A percentile compares a stretch with the other conserved stretches of the same genome.
phyloP scores from a whole-genome alignment of 1,284 basidiomycete species.

The Hortiboletus rubellus region DNA sequence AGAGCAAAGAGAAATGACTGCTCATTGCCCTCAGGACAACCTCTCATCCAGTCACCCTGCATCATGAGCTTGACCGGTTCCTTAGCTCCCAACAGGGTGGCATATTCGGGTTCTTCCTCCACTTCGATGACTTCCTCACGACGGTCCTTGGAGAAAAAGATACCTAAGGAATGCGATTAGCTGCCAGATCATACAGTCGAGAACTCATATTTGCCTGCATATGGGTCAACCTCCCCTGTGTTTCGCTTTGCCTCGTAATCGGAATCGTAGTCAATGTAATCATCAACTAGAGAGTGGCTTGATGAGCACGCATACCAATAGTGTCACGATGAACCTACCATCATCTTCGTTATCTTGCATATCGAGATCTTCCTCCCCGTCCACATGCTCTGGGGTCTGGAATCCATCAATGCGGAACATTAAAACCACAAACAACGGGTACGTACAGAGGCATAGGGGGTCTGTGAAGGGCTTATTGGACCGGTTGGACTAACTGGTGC shows the following conservation, averaged over 20 bases:
- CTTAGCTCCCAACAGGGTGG: slow-evolving; percentile 44
- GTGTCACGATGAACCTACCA: slow-evolving; percentile 36
- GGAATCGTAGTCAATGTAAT: slow-evolving; percentile 76
- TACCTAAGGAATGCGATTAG: slow-evolving; percentile 47
- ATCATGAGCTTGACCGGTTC: slow-evolving; percentile 68
- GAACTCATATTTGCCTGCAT: slow-evolving; percentile 57
- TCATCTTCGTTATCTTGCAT: slow-evolving; percentile 58
- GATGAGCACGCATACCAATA: slow-evolving; percentile 11
- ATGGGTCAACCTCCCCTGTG: slow-evolving; percentile 71
- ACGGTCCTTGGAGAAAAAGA: slow-evolving; percentile 91
- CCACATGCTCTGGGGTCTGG: slow-evolving; percentile 58
- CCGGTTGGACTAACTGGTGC: slow-evolving; percentile 17
- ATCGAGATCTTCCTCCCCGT: slow-evolving; percentile 42
- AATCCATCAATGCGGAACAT: slow-evolving; percentile 7
- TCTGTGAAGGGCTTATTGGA: slow-evolving; percentile 28
- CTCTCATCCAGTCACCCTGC: slow-evolving; percentile 95
- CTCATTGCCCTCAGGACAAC: slow-evolving; percentile 89
- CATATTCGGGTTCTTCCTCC: slow-evolving; percentile 70
- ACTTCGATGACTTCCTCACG: slow-evolving; percentile 85
- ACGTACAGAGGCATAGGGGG: slow-evolving; percentile 33
- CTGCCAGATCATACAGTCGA: neutral
- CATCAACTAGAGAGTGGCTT: slow-evolving; percentile 41
- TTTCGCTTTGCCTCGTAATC: slow-evolving; percentile 58
- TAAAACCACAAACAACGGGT: neutral
- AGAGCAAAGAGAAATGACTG: slow-evolving; percentile 85